These are phyloP conservation scores for Trichoderma endophyticum DNA, from an alignment of 2,329 filamentous ascomycete species.

Conservation along the genomic window DNA sequence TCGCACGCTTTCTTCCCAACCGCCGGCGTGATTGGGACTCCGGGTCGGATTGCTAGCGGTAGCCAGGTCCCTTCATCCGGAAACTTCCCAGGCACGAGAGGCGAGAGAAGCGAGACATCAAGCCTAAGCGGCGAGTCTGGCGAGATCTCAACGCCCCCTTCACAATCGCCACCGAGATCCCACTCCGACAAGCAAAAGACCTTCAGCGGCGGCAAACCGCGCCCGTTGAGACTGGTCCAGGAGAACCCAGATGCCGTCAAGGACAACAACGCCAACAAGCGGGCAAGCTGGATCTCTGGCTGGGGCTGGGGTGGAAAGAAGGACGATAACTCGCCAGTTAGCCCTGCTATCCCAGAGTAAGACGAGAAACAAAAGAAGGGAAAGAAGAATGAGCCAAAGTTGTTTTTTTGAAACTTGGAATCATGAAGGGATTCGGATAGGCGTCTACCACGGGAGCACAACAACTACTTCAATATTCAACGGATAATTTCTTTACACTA, in stretches of 20 bases:
- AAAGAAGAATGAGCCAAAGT: conserved; percentile 7
- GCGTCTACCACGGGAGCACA: conserved; percentile 11
- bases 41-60: conserved; percentile 51
- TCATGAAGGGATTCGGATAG: not conserved
- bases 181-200: conserved; percentile 55
- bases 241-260: conserved; percentile 60
- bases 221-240: conserved; percentile 82
- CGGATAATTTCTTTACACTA: conserved; percentile 13
- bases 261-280: conserved; percentile 56
- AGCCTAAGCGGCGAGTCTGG: conserved; percentile 67
- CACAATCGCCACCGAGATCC: conserved; percentile 52
- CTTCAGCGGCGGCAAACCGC: conserved; percentile 67
- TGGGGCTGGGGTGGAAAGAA: conserved; percentile 53
- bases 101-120: conserved; percentile 60
- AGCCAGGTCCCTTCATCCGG: conserved; percentile 46
- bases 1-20: conserved; percentile 62
- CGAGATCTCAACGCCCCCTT: conserved; percentile 44
- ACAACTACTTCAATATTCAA: conserved; percentile 14
- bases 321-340: conserved; percentile 40
- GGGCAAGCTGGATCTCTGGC: conserved; percentile 61
- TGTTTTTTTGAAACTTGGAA: not conserved
- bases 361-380: not conserved
- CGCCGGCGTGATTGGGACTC: conserved; percentile 48
- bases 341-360: conserved; percentile 36
- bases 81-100: conserved; percentile 71